Conservation (phyloP, 768 basidiomycete genomes). For the Phlegmacium glaucopus region DNA sequence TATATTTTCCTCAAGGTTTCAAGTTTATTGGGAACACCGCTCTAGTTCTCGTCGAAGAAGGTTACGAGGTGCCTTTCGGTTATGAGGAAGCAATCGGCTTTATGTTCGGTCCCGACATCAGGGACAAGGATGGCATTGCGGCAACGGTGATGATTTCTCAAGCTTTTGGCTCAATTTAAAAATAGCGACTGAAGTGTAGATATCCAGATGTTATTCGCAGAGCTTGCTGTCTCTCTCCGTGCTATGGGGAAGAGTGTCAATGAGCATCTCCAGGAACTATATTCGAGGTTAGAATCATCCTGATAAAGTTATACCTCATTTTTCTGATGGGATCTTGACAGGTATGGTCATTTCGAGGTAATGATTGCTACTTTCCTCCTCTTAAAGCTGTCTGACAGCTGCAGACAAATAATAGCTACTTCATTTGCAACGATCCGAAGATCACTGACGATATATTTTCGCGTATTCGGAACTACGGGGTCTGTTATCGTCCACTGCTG, state of each 20-base stretch:
- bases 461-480: slow-evolving; percentile 56
- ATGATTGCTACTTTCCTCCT: not conserved
- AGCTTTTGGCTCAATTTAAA: not conserved
- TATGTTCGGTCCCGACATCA: slow-evolving; percentile 77
- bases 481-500: slow-evolving; percentile 14
- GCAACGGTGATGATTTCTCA: slow-evolving; percentile 52
- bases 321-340: slow-evolving; percentile 20
- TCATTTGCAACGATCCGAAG: slow-evolving; percentile 65
- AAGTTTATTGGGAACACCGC: slow-evolving; percentile 90
- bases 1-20: slow-evolving; percentile 51
- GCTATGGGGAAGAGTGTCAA: slow-evolving; percentile 50
- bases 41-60: slow-evolving; percentile 56
- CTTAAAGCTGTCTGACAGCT: not conserved
- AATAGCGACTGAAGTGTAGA: not conserved
- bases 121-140: slow-evolving; percentile 87
- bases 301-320: not conserved
- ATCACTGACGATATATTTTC: slow-evolving; percentile 69
- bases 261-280: slow-evolving; percentile 59
- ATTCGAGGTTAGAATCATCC: slow-evolving; percentile 42
- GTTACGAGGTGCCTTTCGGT: slow-evolving; percentile 74
- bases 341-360: slow-evolving; percentile 80
- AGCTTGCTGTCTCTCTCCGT: slow-evolving; percentile 55
- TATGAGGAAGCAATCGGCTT: slow-evolving; percentile 94
- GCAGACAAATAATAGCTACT: slow-evolving; percentile 82
- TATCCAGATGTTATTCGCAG: slow-evolving; percentile 60